Evolutionary conservation across 352 stramenopile genomes (phyloP), one percentile per base, ranked within the genome.

Genomic region (Phytopythium montanum): DNA sequence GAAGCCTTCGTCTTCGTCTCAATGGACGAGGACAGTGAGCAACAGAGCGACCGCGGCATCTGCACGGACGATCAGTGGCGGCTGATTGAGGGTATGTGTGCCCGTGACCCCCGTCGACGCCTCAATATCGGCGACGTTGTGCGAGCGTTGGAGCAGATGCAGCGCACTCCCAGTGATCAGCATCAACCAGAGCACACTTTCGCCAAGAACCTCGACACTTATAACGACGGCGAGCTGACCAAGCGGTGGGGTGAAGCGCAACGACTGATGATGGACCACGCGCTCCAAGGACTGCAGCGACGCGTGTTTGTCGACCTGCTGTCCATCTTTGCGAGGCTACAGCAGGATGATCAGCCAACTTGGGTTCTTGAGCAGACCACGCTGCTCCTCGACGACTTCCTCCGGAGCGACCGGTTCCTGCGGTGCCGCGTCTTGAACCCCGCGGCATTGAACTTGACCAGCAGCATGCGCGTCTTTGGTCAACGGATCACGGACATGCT

Each of bases 81-180:
- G 8, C 28, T 54, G 18, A 29, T 54, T 9, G 31, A 54, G 49
- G 18, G 41, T 8, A 54, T 54, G 49, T 54, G 49, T 29, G 49
- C 49, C 3, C 49, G 12, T 8, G 28, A 54, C 25, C 49, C 49
- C 26, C 0, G 28, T 3, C 28, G 23, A 19, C 26, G 49, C 26
- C 18, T 41, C 49, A 18, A 26, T 0, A 54, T 54, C n/a, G 49
- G 2, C 4, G 49, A 26, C 18, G 49, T 54, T 41, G 28, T 54
- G 7, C 19, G 28, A 7, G 12, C 49, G 1, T 7, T 54, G 2
- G 49, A 54, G n/a, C 18, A n/a, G 7, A 28, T 54, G 26, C 10
- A 31, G 25, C 2, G 31, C 44, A 31, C 9, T 31, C 12, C 1
- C 21, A 29, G 12, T 25, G 0, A 14, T 16, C 44, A 1, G 0